Base-by-base conservation (phyloP, 306 rosid genomes). In the Luffa acutangula region DNA sequence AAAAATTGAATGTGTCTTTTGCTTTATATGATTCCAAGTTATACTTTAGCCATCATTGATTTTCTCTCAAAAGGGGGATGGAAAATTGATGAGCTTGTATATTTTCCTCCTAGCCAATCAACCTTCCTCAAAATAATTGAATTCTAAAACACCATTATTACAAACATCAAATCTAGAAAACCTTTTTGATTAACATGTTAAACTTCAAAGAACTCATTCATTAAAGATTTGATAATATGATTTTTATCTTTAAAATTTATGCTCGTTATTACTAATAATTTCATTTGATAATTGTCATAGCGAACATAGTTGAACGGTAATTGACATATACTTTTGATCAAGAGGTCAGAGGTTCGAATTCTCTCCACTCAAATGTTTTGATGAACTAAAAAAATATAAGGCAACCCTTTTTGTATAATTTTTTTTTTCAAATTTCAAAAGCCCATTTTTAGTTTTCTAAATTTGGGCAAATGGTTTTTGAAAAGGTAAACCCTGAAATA, bases 11-110 rank as follows among this genome's bases (percentile, higher is more conserved):
- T 43, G 14, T 69, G 25, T 65, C 1, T 3, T 49, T 25, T 72
- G 42, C 77, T 72, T 74, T 74, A 74, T 33, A 74, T 49, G 41
- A 74, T 74, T 74, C 59, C 39, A 74, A 49, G 78, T 75, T 52
- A 56, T 52, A 56, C 78, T 52, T 51, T 51, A 74, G 14, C 15
- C 78, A 74, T 74, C 59, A 74, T 74, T 74, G 60, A 15, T 49
- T 74, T 75, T 52, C 31, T 48, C 48, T 75, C 41, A 74, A 72
- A 72, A 48, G 62, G 5, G 48, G 76, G 58, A 25, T 45, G 11
- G 11, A 25, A 72, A 72, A 46, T 71, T 72, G 77, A 72, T 20
- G 53, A 42, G 42, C 21, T 25, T 72, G 33, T 2, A 46, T 20
- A 45, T 46, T 72, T 72, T 72, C 13, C 37, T 72, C 54, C 56